Evolutionary conservation across 371 early-diverging fungal genomes (phyloP).

Genomic region (Fennellomyces sp.): DNA sequence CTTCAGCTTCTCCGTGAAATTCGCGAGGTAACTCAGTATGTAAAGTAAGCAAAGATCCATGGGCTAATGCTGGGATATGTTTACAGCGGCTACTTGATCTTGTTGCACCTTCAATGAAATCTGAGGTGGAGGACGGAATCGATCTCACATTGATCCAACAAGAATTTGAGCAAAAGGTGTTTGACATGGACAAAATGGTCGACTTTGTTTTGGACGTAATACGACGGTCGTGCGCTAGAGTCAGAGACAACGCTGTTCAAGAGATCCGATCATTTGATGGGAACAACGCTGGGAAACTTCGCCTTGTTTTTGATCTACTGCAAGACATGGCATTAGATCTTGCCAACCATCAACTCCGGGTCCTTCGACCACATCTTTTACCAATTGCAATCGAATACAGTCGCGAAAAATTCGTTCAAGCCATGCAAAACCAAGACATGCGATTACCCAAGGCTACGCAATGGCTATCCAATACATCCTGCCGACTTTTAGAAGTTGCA

Average conservation of each 20-base stretch:
- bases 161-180: constrained; percentile 45
- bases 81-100: constrained; percentile 26
- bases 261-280: constrained; percentile 24
- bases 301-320: constrained; percentile 52
- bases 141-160: constrained; percentile 63
- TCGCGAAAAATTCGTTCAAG: constrained; percentile 56
- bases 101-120: constrained; percentile 20
- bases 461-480: constrained; percentile 56
- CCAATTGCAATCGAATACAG: constrained; percentile 74
- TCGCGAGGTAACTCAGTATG: constrained; percentile 20
- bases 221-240: constrained; percentile 72
- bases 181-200: constrained; percentile 49
- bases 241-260: constrained; percentile 65
- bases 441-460: constrained; percentile 33
- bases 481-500: constrained; percentile 35
- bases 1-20: constrained; percentile 57
- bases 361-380: constrained; percentile 63
- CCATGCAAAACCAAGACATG: constrained; percentile 36
- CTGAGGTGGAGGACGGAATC: constrained; percentile 52
- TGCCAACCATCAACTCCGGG: constrained; percentile 64
- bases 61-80: constrained; percentile 20
- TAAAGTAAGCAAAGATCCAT: neutral
- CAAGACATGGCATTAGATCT: constrained; percentile 78
- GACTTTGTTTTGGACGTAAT: constrained; percentile 52
- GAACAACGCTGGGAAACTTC: constrained; percentile 28